Evolutionary conservation across 192 early-diverging fungal genomes (phyloP).

Genomic region (Entomortierella lignicola): DNA sequence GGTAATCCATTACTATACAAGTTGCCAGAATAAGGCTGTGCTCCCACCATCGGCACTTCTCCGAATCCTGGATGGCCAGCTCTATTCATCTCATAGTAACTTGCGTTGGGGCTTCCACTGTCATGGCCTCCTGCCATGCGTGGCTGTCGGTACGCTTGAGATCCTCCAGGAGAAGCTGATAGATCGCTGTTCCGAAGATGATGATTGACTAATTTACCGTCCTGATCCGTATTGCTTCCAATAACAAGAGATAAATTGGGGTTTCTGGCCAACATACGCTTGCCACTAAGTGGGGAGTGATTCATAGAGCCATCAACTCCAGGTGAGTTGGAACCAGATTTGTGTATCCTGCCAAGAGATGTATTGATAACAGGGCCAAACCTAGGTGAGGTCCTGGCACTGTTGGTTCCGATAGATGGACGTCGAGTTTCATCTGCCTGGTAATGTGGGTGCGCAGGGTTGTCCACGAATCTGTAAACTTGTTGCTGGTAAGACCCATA

Average conservation of each 20-base stretch:
- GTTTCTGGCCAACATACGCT: constrained; percentile 36
- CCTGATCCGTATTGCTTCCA: constrained; percentile 54
- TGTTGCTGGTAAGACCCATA: constrained; percentile 44
- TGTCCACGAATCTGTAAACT: constrained; percentile 33
- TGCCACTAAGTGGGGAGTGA: constrained; percentile 44
- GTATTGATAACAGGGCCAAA: constrained; percentile 48
- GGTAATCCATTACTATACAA: constrained; percentile 41
- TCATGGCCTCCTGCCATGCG: constrained; percentile 25
- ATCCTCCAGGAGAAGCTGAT: constrained; percentile 42
- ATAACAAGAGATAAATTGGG: constrained; percentile 49
- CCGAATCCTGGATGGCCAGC: constrained; percentile 37
- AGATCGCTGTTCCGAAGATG: constrained; percentile 27
- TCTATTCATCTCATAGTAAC: constrained; percentile 46
- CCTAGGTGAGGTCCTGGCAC: constrained; percentile 46
- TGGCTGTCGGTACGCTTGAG: constrained; percentile 18
- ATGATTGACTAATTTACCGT: constrained; percentile 47
- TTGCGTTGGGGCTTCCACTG: constrained; percentile 39
- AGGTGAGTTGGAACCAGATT: constrained; percentile 31
- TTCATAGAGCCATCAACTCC: constrained; percentile 28
- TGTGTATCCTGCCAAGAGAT: constrained; percentile 30
- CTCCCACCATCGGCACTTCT: constrained; percentile 28
- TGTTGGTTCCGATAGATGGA: constrained; percentile 42
- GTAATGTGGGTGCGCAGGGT: constrained; percentile 38
- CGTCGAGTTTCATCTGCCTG: constrained; percentile 36
- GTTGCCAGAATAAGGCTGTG: constrained; percentile 7